Conservation (phyloP, 495 filamentous ascomycete species). For the Penicillium canescens region DNA sequence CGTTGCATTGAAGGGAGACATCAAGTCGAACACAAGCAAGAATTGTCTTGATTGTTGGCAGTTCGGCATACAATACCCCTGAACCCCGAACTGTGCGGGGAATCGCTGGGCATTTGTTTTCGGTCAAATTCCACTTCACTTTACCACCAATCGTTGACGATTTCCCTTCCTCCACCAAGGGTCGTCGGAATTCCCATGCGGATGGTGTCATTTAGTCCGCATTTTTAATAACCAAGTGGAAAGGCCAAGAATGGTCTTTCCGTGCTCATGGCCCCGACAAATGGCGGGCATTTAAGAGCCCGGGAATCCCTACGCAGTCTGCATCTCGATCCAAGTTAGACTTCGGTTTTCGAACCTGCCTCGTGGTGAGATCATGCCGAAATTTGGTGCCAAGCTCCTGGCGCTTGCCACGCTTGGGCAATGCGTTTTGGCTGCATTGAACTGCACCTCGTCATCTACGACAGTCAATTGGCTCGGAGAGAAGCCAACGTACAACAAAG, state of each 20-base stretch:
- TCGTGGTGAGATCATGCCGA: not conserved
- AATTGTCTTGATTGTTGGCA: too few relatives aligned
- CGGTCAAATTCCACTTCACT: too few relatives aligned
- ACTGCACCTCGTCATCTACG: slow-evolving; percentile 2
- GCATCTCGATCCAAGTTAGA: not conserved
- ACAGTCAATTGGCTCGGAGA: slow-evolving; percentile 40
- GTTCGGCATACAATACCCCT: too few relatives aligned
- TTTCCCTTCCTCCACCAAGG: too few relatives aligned
- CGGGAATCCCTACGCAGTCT: not conserved
- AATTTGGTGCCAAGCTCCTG: not conserved
- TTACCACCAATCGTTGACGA: too few relatives aligned
- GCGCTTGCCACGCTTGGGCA: not conserved
- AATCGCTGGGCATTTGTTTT: too few relatives aligned
- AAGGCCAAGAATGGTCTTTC: not conserved
- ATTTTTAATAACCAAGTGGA: too few relatives aligned
- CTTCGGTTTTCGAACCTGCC: not conserved
- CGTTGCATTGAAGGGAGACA: too few relatives aligned
- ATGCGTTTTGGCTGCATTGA: not conserved
- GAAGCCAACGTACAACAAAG: slow-evolving; percentile 26
- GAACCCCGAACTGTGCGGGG: too few relatives aligned
- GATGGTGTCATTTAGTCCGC: too few relatives aligned
- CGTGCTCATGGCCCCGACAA: not conserved
- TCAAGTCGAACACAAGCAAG: too few relatives aligned
- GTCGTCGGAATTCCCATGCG: too few relatives aligned
- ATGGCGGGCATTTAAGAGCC: not conserved